Base-by-base conservation (phyloP, 2,329 filamentous ascomycete genomes). In the Colletotrichum lindemuthianum region DNA sequence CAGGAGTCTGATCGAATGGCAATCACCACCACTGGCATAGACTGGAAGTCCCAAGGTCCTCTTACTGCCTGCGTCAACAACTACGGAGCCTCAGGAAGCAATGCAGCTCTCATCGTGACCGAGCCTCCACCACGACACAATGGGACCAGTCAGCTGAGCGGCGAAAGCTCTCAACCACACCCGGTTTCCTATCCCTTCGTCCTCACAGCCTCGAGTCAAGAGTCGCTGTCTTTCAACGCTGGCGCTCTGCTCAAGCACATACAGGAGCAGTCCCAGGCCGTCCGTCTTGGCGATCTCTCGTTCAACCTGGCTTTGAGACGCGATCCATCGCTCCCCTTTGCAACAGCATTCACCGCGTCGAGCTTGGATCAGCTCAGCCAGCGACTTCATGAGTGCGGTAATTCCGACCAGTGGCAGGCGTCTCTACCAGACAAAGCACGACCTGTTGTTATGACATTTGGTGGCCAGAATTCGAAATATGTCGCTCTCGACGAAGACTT, bases 361-460 rank as follows among this genome's bases (percentile, higher is more conserved):
- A 32, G 15, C 6, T 34, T 11, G 13, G 51, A 10, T 5, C 12
- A 52, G 36, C 15, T 52, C 6, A 32, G 7, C 9, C 11, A 36
- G 36, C 50, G 41, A 8, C 50, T 52, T 7, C 24, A 24, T 24
- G 24, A 24, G 1, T 24, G 24, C 24, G 24, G 24, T 3, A 24
- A 24, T 24, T 10, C 6, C 36, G 16, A 36, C 6, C 36, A 32
- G 50, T 36, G 13, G 2, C 4, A 43, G 24, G 24, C 9, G 39
- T 7, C 11, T 8, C 6, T 6, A 7, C 16, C 24, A n/a, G 15
- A 32, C 7, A 7, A 11, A 15, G n/a, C 33, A 68, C 53, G 69
- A 58, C 60, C 67, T 32, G 65, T 79, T 1, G 68, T 81, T 2
- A 59, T 81, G 1, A 71, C 69, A 16, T 79, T 81, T 48, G 77